A percentile compares a stretch with the other conserved stretches of the same genome.
phyloP scores from a whole-genome alignment of 2,329 filamentous ascomycete species.

The Huntiella abstrusa region DNA sequence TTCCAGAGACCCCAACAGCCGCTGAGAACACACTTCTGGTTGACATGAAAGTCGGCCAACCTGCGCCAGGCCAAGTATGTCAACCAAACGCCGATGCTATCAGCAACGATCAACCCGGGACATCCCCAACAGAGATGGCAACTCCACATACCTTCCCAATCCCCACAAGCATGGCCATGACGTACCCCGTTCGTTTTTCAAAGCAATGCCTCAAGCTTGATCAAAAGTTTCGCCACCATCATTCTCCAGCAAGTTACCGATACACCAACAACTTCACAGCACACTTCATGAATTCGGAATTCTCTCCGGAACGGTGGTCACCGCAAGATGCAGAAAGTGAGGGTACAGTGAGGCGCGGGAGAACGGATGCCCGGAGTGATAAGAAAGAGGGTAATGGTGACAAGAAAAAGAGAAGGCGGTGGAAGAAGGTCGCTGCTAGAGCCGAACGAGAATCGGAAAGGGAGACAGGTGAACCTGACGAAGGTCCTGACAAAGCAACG shows the following conservation, averaged over 20 bases:
- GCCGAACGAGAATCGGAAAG: background rate
- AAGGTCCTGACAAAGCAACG: too few relatives aligned
- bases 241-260: conserved; percentile 38
- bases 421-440: background rate
- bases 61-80: too few relatives aligned
- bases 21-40: too few relatives aligned
- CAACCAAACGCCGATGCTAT: too few relatives aligned
- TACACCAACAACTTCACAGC: conserved; percentile 49
- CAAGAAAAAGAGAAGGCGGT: background rate
- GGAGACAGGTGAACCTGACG: background rate
- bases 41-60: too few relatives aligned
- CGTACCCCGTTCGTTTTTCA: conserved; percentile 31
- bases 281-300: conserved; percentile 45
- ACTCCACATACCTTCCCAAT: too few relatives aligned
- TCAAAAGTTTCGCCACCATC: conserved; percentile 23
- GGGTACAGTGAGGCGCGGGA: too few relatives aligned
- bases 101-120: too few relatives aligned
- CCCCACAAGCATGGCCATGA: conserved; percentile 26
- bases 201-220: conserved; percentile 32
- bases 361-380: conserved; percentile 12
- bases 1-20: too few relatives aligned
- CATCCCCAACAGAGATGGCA: too few relatives aligned
- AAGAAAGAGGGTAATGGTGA: conserved; percentile 1
- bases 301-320: conserved; percentile 26
- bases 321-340: conserved; percentile 18